Evolutionary conservation across 2,329 filamentous ascomycete genomes (phyloP).

Genomic region (Cyphellophora attinorum): DNA sequence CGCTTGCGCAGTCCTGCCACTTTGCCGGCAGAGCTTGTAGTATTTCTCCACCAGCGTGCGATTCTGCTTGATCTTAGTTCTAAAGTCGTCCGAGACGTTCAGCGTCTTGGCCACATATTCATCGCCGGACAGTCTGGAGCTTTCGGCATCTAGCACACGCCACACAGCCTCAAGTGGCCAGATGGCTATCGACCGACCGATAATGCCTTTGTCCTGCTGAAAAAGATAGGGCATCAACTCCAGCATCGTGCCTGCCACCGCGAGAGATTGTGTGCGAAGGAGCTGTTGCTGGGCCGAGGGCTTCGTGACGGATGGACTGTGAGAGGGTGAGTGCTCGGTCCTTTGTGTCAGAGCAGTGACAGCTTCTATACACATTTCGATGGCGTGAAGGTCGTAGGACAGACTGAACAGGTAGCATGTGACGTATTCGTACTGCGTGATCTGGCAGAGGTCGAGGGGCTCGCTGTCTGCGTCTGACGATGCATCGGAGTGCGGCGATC

Average conservation of each 20-base stretch:
- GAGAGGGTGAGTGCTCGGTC: neutral
- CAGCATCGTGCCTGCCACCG: constrained; percentile 1
- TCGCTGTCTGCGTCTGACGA: neutral
- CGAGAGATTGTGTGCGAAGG: constrained; percentile 1
- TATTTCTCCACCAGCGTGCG: neutral
- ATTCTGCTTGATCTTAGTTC: neutral
- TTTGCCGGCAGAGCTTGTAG: neutral
- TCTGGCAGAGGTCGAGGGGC: constrained; percentile 1
- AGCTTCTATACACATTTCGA: neutral
- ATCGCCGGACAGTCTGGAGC: neutral
- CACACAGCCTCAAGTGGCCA: constrained; percentile 4
- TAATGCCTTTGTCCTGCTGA: constrained; percentile 6
- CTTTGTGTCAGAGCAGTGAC: neutral
- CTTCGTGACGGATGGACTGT: neutral
- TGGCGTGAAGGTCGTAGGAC: neutral
- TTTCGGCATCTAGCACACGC: constrained; percentile 1
- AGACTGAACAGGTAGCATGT: neutral
- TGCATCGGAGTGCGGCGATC: neutral
- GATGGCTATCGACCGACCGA: constrained; percentile 3
- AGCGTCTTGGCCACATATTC: neutral
- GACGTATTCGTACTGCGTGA: neutral
- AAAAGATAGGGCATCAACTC: constrained; percentile 6
- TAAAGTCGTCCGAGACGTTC: neutral
- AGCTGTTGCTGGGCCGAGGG: neutral
- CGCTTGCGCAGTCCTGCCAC: neutral